These are phyloP conservation scores for Phellopilus nigrolimitatus DNA, from an alignment of 1,284 basidiomycete genomes.

Conservation along the genomic window DNA sequence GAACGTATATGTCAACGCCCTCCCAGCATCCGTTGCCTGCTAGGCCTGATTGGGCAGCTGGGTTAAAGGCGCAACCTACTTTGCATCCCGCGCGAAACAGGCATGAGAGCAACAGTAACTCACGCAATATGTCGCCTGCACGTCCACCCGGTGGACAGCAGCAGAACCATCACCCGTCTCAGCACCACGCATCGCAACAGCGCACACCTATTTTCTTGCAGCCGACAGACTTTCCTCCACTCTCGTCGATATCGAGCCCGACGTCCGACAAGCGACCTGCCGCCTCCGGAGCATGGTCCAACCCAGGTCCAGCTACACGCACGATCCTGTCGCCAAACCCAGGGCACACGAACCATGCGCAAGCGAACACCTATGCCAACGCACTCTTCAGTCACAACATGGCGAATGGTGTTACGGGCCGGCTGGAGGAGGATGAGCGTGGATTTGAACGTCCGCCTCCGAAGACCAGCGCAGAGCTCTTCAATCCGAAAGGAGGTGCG, in stretches of 20 bases:
- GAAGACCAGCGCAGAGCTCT: constrained; percentile 47
- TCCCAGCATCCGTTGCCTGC: constrained; percentile 75
- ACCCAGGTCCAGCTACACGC: constrained; percentile 41
- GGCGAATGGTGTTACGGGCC: constrained; percentile 18
- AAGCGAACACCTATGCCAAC: constrained; percentile 11
- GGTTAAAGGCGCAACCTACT: constrained; percentile 66
- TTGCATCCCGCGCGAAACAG: constrained; percentile 43
- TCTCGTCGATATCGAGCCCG: constrained; percentile 38
- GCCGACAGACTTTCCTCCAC: constrained; percentile 67
- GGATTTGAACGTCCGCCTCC: constrained; percentile 47
- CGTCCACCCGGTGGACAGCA: constrained; percentile 30
- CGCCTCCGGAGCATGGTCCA: constrained; percentile 65
- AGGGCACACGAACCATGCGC: constrained; percentile 10
- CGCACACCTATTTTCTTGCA: constrained; percentile 43
- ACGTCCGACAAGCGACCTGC: constrained; percentile 47
- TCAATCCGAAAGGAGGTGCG: constrained; percentile 43
- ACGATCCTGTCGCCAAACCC: constrained; percentile 45
- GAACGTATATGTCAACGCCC: constrained; percentile 66
- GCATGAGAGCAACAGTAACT: constrained; percentile 34
- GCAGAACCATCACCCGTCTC: constrained; percentile 31
- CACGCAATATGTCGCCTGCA: constrained; percentile 39
- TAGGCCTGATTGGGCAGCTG: constrained; percentile 81
- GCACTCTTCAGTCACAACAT: constrained; percentile 19
- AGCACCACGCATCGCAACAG: constrained; percentile 26
- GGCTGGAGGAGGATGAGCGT: constrained; percentile 46